These are phyloP conservation scores for Leishmania tropica DNA, from an alignment of 208 protist species.

Conservation along the genomic window DNA sequence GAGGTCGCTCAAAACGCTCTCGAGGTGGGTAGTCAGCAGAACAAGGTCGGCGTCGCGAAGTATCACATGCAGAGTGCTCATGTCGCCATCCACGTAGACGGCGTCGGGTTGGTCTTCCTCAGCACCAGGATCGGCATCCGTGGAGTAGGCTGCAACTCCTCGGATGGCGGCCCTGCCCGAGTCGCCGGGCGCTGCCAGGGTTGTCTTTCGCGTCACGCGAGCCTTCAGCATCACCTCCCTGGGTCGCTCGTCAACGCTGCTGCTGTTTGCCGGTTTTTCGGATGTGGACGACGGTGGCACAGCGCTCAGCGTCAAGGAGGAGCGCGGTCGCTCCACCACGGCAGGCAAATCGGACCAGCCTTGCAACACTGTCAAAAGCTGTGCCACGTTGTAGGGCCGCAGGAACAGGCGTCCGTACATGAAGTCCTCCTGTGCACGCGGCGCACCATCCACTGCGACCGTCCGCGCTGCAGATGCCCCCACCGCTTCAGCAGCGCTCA, in stretches of 20 bases:
- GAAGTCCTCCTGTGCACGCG: constrained; percentile 40
- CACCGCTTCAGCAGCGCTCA: not conserved
- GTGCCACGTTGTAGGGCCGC: constrained; percentile 82
- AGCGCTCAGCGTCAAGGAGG: constrained; percentile 42
- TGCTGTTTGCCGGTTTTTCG: not conserved
- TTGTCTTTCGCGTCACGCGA: constrained; percentile 15
- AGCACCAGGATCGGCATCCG: constrained; percentile 15
- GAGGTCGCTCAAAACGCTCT: constrained; percentile 71
- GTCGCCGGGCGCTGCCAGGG: not conserved
- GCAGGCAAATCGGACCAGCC: constrained; percentile 44
- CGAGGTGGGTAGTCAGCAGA: constrained; percentile 74
- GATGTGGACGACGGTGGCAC: not conserved
- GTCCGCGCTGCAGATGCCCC: not conserved
- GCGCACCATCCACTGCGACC: not conserved
- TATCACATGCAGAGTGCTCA: constrained; percentile 43
- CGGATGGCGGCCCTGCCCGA: not conserved
- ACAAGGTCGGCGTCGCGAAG: constrained; percentile 64
- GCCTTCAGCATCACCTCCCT: constrained; percentile 20
- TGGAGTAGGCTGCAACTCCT: not conserved
- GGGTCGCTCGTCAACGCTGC: not conserved
- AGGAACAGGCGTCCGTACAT: constrained; percentile 86
- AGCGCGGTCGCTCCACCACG: constrained; percentile 50
- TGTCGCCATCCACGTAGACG: constrained; percentile 60
- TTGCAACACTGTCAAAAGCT: constrained; percentile 80
- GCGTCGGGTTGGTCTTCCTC: constrained; percentile 28